phyloP scores from a whole-genome alignment of 2,329 filamentous ascomycete genomes.

The Fusarium penzigii region DNA sequence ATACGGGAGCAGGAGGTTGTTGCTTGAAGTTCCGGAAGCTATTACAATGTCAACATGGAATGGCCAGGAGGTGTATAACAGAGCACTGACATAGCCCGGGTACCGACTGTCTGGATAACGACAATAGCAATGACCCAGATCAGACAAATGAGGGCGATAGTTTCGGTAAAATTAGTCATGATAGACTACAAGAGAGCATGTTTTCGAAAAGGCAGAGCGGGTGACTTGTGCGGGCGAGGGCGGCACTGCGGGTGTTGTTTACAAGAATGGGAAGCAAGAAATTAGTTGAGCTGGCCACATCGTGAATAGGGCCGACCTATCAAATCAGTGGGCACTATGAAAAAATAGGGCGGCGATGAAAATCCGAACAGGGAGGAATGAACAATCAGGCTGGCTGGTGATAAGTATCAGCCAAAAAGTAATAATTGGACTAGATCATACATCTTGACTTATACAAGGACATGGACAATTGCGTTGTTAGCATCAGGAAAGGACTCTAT shows the following conservation, averaged over 20 bases:
- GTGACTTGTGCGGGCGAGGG: neutral
- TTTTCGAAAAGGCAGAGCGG: conserved; percentile 1
- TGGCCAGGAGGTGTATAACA: neutral
- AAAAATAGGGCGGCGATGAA: too few species aligned
- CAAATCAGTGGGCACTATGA: too few species aligned
- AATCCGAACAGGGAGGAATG: too few species aligned
- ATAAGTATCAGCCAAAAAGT: too few species aligned
- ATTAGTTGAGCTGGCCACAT: neutral
- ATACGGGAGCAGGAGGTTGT: conserved; percentile 50
- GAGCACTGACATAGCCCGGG: conserved; percentile 53
- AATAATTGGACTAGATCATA: too few species aligned
- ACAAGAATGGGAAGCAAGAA: neutral
- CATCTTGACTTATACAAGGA: too few species aligned
- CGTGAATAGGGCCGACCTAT: too few species aligned
- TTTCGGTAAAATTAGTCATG: conserved; percentile 36
- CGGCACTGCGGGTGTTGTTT: neutral
- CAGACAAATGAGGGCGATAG: conserved; percentile 49
- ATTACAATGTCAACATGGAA: conserved; percentile 2
- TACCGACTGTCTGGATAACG: conserved; percentile 57
- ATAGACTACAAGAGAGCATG: conserved; percentile 1
- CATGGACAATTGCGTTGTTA: too few species aligned
- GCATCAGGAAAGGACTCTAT: too few species aligned
- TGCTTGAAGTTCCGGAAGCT: conserved; percentile 57
- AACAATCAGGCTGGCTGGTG: too few species aligned
- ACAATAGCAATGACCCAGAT: conserved; percentile 56